Conservation (phyloP, 2,329 filamentous ascomycete genomes). For the Aureobasidium pullulans region DNA sequence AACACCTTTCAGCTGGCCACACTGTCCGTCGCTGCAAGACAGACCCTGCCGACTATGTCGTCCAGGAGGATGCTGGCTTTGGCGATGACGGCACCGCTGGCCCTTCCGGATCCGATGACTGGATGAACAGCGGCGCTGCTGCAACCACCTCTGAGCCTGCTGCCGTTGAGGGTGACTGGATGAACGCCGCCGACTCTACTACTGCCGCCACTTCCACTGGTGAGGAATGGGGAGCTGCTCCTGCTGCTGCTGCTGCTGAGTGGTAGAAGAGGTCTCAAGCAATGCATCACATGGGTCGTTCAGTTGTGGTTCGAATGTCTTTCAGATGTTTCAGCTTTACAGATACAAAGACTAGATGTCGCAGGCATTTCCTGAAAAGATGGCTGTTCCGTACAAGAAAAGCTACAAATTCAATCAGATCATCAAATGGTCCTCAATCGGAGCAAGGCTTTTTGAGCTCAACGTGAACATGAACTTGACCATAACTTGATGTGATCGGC, state of each 20-base stretch:
- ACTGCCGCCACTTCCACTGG: not conserved
- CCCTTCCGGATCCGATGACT: not conserved
- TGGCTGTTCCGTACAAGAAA: too few relatives aligned
- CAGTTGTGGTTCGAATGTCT: not conserved
- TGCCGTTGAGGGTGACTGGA: not conserved
- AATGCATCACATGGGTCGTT: not conserved
- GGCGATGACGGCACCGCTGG: not conserved
- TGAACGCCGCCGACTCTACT: not conserved
- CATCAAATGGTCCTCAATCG: too few relatives aligned
- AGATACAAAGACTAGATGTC: too few relatives aligned
- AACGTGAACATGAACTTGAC: too few relatives aligned
- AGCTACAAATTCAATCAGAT: too few relatives aligned
- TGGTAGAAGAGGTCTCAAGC: not conserved
- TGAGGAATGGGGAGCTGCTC: conserved; percentile 1
- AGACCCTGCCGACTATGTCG: not conserved
- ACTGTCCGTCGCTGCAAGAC: not conserved
- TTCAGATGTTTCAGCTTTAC: not conserved
- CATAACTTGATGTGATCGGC: too few relatives aligned
- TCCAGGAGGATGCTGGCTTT: not conserved
- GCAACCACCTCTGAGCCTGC: not conserved
- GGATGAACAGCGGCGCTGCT: not conserved
- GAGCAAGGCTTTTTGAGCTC: too few relatives aligned
- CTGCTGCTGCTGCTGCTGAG: not conserved
- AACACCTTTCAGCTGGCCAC: not conserved
- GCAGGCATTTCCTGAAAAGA: too few relatives aligned